Evolutionary conservation across 202 grass and related monocot species (phyloP).

Genomic region (Schoenoplectus triqueter): DNA sequence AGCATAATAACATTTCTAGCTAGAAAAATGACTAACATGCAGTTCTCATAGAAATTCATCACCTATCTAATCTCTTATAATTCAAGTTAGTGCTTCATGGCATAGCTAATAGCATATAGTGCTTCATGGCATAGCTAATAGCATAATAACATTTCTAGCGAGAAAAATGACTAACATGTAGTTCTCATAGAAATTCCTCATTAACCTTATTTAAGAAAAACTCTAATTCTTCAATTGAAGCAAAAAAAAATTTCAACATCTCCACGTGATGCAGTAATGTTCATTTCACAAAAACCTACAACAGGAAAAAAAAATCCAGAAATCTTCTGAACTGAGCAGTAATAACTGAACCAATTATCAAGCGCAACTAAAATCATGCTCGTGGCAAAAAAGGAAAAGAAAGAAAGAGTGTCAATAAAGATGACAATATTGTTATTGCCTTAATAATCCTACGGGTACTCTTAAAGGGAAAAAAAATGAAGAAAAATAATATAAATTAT

Average conservation of each 20-base stretch:
- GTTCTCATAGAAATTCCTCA: not conserved
- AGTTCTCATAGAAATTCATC: not conserved
- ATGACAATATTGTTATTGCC: conserved; percentile 12
- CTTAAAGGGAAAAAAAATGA: not conserved
- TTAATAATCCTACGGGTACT: not conserved
- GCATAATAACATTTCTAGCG: not conserved
- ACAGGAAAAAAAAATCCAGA: not conserved
- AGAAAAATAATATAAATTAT: not conserved
- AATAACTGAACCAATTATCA: not conserved
- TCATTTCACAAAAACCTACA: not conserved
- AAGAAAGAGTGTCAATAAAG: not conserved
- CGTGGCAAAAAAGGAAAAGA: not conserved
- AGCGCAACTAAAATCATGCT: conserved; percentile 25
- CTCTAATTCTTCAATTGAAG: not conserved
- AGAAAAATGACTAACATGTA: not conserved
- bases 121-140: not conserved
- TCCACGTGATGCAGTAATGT: not conserved
- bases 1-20: not conserved
- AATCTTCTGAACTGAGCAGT: not conserved
- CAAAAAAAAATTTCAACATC: not conserved
- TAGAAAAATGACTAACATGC: not conserved
- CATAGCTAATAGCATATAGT: not conserved
- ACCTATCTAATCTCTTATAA: conserved; percentile 8
- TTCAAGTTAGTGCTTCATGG: not conserved
- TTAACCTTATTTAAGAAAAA: conserved; percentile 9